Evolutionary conservation across 805 yeast species (phyloP), one percentile per base, ranked within the genome.

Genomic region (Candida pini): DNA sequence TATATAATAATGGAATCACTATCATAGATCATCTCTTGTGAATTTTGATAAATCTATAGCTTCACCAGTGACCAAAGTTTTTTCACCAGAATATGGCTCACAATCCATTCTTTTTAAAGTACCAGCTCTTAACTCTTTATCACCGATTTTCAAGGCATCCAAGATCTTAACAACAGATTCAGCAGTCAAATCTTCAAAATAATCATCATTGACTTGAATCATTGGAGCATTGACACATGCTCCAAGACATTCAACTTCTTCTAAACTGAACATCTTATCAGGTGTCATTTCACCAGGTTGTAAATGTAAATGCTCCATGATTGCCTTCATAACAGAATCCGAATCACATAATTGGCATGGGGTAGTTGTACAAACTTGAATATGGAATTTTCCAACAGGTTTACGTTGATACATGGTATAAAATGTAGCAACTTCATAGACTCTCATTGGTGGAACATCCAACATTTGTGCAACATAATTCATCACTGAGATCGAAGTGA

Each of bases 391-490:
- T 40, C 95, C 95, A 73, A 86, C 78, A 32, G 95, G 95, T 45
- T 73, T 69, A 59, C 92, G 76, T 64, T 82, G 82, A 67, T 79
- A 85, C 95, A 85, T 86, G 48, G 95, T 85, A 64, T 85, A 85
- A 66, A 85, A 85, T 27, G 95, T 82, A 21, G 95, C 95, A 44
- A 85, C 95, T 60, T 85, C 94, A 60, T 85, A 85, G 20, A 85
- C 95, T 64, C 95, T 76, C 95, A 85, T 85, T 40, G 95, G 94
- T 20, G 95, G 95, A 79, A 86, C 81, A 51, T 83, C 90, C 51
- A 84, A 69, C 53, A 81, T 51, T 60, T 80, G 76, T 35, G 95
- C 95, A 33, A 85, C 95, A 56, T 86, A 81, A 66, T 85, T 84
- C 95, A 85, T 85, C 44, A 84, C 92, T 22, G 86, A 70, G 48